A percentile compares a stretch with the other conserved stretches of the same genome.
phyloP scores from a whole-genome alignment of 2,329 filamentous ascomycete genomes.

The Thielaviopsis punctulata region DNA sequence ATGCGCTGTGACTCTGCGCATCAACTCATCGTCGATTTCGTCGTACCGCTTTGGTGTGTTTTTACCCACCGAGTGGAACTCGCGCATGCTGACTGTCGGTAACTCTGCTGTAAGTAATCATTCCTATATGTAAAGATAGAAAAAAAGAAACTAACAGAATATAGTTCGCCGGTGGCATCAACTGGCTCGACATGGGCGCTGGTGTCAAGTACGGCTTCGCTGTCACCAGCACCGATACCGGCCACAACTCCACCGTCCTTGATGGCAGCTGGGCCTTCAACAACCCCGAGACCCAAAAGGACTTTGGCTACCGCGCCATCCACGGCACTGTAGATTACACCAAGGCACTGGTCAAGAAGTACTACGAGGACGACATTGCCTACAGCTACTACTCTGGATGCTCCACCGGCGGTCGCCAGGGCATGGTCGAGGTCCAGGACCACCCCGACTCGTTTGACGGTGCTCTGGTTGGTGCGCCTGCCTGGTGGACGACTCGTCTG shows the following conservation, averaged over 20 bases:
- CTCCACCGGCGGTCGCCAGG: conserved; percentile 34
- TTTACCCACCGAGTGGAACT: conserved; percentile 19
- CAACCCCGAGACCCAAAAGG: conserved; percentile 19
- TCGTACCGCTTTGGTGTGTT: conserved; percentile 20
- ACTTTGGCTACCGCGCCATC: conserved; percentile 24
- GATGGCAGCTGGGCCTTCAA: conserved; percentile 24
- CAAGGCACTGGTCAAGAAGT: conserved; percentile 29
- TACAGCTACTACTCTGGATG: conserved; percentile 29
- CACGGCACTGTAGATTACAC: conserved; percentile 31
- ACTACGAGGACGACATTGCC: conserved; percentile 25
- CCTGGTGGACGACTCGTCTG: conserved; percentile 30
- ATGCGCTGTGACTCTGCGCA: conserved; percentile 19
- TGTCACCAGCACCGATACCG: conserved; percentile 26
- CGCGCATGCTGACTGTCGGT: conserved; percentile 18
- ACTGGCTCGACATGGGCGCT: conserved; percentile 17
- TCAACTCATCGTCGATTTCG: conserved; percentile 15
- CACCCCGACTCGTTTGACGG: conserved; percentile 32
- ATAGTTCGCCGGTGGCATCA: conserved; percentile 19
- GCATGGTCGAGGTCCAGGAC: conserved; percentile 28
- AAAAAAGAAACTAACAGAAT: background rate
- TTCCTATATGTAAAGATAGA: background rate
- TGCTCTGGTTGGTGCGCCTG: conserved; percentile 27
- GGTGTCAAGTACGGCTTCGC: conserved; percentile 23
- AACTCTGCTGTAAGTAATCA: conserved; percentile 16
- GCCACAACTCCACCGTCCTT: conserved; percentile 21